phyloP scores from a whole-genome alignment of 306 rosid species.

The Quercus cerris region DNA sequence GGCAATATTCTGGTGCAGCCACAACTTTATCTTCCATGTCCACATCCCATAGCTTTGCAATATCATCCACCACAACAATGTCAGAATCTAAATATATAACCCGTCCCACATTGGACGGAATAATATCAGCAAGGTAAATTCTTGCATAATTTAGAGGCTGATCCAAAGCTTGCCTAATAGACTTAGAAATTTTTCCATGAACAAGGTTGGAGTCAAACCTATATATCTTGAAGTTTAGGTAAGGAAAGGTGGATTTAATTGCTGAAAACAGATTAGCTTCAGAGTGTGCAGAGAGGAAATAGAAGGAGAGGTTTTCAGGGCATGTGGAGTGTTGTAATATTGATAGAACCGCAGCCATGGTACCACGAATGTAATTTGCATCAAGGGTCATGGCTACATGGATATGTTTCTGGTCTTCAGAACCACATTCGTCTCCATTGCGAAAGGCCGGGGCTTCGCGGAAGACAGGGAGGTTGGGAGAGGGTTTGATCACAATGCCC shows the following conservation, averaged over 20 bases:
- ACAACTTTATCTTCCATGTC: slow-evolving; percentile 56
- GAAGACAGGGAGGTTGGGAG: slow-evolving; percentile 34
- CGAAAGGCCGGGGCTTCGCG: slow-evolving; percentile 66
- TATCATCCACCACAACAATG: slow-evolving; percentile 59
- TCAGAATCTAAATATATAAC: slow-evolving; percentile 64
- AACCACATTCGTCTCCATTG: slow-evolving; percentile 46
- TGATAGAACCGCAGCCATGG: slow-evolving; percentile 63
- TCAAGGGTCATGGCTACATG: slow-evolving; percentile 74
- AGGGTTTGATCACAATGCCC: slow-evolving; percentile 10
- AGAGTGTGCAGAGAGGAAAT: slow-evolving; percentile 38
- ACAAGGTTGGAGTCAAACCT: slow-evolving; percentile 42
- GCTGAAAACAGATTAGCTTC: slow-evolving; percentile 37
- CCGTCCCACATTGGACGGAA: slow-evolving; percentile 42
- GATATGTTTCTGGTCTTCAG: slow-evolving; percentile 16
- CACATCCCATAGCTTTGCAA: slow-evolving; percentile 60
- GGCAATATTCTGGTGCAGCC: slow-evolving; percentile 72
- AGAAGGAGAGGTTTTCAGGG: slow-evolving; percentile 55
- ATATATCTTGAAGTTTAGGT: slow-evolving; percentile 41
- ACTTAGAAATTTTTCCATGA: slow-evolving; percentile 53
- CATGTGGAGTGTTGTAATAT: slow-evolving; percentile 60
- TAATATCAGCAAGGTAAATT: slow-evolving; percentile 52
- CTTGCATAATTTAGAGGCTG: slow-evolving; percentile 65
- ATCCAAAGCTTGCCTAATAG: slow-evolving; percentile 59
- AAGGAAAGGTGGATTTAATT: slow-evolving; percentile 58
- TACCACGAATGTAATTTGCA: slow-evolving; percentile 64